Evolutionary conservation across 495 filamentous ascomycete species (phyloP).

Genomic region (Lentithecium fluviatile): DNA sequence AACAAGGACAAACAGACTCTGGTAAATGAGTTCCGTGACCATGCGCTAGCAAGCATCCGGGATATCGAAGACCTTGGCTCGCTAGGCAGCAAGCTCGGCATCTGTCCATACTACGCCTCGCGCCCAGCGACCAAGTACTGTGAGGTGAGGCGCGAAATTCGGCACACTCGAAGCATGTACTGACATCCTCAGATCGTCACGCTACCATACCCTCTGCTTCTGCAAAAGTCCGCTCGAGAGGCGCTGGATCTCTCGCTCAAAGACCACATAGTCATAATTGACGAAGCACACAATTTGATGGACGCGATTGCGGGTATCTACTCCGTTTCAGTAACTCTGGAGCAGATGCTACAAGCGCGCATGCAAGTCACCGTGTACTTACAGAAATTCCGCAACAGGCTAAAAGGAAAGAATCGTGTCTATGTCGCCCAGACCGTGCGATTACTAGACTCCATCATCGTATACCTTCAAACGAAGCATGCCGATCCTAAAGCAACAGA

Average conservation of each 20-base stretch:
- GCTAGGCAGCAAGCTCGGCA: conserved; percentile 72
- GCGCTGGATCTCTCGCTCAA: conserved; percentile 83
- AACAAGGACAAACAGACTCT: conserved; percentile 68
- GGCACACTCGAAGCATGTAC: not conserved
- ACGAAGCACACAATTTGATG: conserved; percentile 98
- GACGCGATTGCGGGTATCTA: conserved; percentile 87
- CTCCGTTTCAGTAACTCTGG: conserved; percentile 70
- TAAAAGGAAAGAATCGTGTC: conserved; percentile 89
- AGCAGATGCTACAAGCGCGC: conserved; percentile 68
- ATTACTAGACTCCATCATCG: conserved; percentile 71
- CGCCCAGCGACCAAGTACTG: conserved; percentile 75
- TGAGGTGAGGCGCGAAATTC: conserved; percentile 52
- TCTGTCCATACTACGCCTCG: conserved; percentile 96
- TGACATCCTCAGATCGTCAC: conserved; percentile 70
- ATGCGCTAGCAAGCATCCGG: conserved; percentile 75
- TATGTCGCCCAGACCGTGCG: conserved; percentile 86
- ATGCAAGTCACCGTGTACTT: conserved; percentile 78
- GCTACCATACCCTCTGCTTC: conserved; percentile 83
- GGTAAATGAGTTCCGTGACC: conserved; percentile 82
- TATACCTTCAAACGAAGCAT: conserved; percentile 58
- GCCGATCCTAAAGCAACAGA: conserved; percentile 47
- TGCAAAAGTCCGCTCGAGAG: conserved; percentile 87
- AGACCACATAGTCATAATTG: conserved; percentile 85
- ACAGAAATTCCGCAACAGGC: conserved; percentile 78
- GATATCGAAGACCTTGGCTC: conserved; percentile 90